Evolutionary conservation across 1,139 yeast genomes (phyloP).

Genomic region (Pichia sp.): DNA sequence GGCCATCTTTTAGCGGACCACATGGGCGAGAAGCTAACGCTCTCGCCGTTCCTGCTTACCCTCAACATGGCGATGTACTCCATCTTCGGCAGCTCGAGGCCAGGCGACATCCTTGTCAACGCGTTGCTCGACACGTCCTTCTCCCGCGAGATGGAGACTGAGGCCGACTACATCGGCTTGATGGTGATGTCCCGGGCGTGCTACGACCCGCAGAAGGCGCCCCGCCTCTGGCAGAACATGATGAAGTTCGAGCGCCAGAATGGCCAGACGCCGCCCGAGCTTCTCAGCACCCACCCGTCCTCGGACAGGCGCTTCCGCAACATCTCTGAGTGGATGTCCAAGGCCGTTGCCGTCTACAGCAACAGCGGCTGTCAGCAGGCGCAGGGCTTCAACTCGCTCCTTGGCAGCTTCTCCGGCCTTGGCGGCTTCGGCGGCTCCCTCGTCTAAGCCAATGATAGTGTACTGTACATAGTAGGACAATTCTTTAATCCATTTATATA

Average conservation of each 20-base stretch:
- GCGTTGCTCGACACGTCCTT: constrained; percentile 74
- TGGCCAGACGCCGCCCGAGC: constrained; percentile 47
- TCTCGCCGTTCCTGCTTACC: constrained; percentile 55
- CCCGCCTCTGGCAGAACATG: constrained; percentile 82
- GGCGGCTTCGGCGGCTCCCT: not conserved
- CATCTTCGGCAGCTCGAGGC: constrained; percentile 47
- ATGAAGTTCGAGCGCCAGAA: constrained; percentile 45
- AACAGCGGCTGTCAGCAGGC: constrained; percentile 30
- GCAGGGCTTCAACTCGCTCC: not conserved
- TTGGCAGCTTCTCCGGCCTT: not conserved
- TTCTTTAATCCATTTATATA: too few species aligned
- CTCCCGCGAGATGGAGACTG: constrained; percentile 88
- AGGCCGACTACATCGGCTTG: constrained; percentile 91
- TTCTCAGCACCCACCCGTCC: constrained; percentile 90
- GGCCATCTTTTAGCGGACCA: constrained; percentile 94
- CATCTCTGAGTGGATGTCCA: constrained; percentile 69
- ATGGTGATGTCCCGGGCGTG: constrained; percentile 91
- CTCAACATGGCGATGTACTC: constrained; percentile 48
- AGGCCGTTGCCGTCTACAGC: constrained; percentile 48
- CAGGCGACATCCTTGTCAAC: constrained; percentile 53
- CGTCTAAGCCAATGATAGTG: not conserved
- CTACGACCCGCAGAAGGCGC: constrained; percentile 69
- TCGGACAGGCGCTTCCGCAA: constrained; percentile 65
- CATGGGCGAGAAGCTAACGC: constrained; percentile 72
- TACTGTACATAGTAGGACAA: too few species aligned